Base-by-base conservation (phyloP, 768 basidiomycete genomes). In the Mycena indigotica region DNA sequence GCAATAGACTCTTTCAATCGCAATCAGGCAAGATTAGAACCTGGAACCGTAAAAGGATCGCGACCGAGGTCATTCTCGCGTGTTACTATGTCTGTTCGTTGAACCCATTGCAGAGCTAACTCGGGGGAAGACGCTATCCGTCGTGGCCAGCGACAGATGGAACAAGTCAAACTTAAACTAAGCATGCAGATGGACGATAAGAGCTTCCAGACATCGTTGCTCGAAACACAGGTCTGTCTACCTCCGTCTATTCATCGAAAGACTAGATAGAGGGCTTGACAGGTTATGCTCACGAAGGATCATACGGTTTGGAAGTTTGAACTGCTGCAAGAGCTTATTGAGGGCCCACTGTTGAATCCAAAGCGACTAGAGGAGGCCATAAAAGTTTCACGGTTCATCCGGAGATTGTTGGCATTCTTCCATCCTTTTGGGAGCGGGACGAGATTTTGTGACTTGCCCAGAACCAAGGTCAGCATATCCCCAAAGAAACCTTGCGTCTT, bases 171-270 rank as follows among this genome's bases (percentile, higher is more conserved):
- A 72, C 79, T 97, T 53, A 93, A 94, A 69, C 82, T 90, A 68
- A 90, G 88, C 58, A 86, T 97, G 83, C 91, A 93, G 73, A 92
- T 98, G 85, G 97, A 99, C 69, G 97, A 98, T 71, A 88, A 82
- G 69, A 84, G 89, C 3, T 99, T 98, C 73, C 93, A 95, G 67
- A 78, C 86, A 3, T 82, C 80, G 38, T 76, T 99, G 50, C 78
- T 95, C 21, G 94, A 97, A 65, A 93, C 93, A 2, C 91, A 94
- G 73, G 93, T 93, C 52, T 58, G 69, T 69, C 13, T 38, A 16
- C n/a, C n/a, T n/a, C n/a, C n/a, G n/a, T n/a, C n/a, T n/a, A n/a
- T n/a, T n/a, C n/a, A n/a, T n/a, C n/a, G n/a, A n/a, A n/a, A n/a
- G n/a, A n/a, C n/a, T n/a, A n/a, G n/a, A n/a, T n/a, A n/a, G n/a